Base-by-base conservation (phyloP, 169 alveolate species). In the Cryptosporidium ryanae region DNA sequence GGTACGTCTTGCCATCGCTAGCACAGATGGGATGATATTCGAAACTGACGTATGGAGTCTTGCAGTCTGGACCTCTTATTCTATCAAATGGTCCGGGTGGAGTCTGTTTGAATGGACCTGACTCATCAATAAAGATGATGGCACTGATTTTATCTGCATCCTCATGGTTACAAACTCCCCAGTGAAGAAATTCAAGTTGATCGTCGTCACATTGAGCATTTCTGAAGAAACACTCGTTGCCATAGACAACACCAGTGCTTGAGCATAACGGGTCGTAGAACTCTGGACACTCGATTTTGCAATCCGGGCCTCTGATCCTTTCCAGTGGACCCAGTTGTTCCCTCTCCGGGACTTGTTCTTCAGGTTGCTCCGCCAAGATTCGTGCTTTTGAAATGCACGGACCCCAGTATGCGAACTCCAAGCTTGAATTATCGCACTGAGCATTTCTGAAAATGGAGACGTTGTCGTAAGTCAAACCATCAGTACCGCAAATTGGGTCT, bases 161-260 rank as follows among this genome's bases (percentile, higher is more conserved):
- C 23, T 54, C 34, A 1, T 57, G 13, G 6, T 0, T 18, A 31
- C 83, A 68, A 10, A 50, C 83, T 25, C 83, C 83, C 83, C 83
- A 68, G 18, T 68, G 66, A 10, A 68, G 66, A 65, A 68, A 68
- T 2, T 3, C 12, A 1, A 68, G 83, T 0, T 52, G 23, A 7
- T 68, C 83, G 8, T 50, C 66, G 17, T 68, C 83, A 31, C 83
- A 68, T 32, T 68, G 83, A 2, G 83, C 83, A 27, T 68, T 68
- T 27, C 83, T 68, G 32, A 68, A 68, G 65, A 18, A 50, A 48
- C 66, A 68, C 43, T 50, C 83, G 23, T 68, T 68, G 25, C 66
- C 65, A 29, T 68, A 68, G 1, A 52, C 12, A 1, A 31, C 38
- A 23, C 83, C 83, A 38, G 46, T 52, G 23, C 83, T 68, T 49